phyloP scores from a whole-genome alignment of 2,329 filamentous ascomycete genomes.

The Colletotrichum brevisporum region DNA sequence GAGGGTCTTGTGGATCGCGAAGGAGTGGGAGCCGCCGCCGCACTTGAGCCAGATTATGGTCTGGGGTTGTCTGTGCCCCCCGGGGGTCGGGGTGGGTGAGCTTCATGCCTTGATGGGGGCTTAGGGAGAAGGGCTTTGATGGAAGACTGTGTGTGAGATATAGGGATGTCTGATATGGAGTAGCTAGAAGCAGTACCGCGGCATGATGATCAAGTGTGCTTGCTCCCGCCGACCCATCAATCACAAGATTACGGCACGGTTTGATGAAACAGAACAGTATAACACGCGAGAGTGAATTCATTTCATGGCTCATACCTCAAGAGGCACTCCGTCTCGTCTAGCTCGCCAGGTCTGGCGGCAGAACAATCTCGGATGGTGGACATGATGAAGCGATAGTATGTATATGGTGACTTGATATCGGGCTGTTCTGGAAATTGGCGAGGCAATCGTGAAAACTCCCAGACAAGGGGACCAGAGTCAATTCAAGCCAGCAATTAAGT shows the following conservation, averaged over 20 bases:
- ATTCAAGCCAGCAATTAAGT: neutral
- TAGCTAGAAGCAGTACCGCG: no score
- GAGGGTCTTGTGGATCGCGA: constrained; percentile 35
- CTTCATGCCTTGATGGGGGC: neutral
- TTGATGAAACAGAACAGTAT: no score
- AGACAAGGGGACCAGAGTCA: neutral
- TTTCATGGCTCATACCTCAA: constrained; percentile 6
- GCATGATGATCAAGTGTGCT: no score
- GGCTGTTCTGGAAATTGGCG: neutral
- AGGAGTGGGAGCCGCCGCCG: constrained; percentile 17
- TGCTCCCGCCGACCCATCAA: no score
- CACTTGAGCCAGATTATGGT: constrained; percentile 37
- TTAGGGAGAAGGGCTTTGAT: neutral
- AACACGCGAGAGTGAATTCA: no score
- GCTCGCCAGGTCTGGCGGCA: constrained; percentile 26
- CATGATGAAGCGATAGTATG: neutral
- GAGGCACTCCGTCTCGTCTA: constrained; percentile 15
- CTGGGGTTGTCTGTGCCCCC: constrained; percentile 29
- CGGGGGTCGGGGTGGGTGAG: neutral
- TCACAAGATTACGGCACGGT: neutral
- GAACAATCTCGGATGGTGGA: constrained; percentile 21
- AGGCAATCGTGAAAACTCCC: neutral
- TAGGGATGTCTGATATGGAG: no score
- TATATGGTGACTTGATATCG: neutral
- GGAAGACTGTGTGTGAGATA: no score